These are phyloP conservation scores for Hyaloscypha bicolor DNA, from an alignment of 495 filamentous ascomycete genomes.

Conservation along the genomic window DNA sequence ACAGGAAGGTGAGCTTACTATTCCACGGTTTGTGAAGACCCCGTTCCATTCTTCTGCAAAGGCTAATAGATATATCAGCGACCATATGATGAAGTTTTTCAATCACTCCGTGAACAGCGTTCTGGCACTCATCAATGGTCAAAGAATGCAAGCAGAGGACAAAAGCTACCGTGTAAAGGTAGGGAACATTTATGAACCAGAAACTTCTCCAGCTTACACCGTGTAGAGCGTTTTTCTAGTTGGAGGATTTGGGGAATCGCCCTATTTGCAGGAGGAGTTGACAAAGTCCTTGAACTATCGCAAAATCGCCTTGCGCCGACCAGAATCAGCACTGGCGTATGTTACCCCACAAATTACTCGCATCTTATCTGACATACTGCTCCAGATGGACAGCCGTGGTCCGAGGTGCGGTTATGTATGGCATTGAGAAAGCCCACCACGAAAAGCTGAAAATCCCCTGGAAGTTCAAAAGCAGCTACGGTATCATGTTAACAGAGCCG, in stretches of 20 bases:
- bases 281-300: background rate
- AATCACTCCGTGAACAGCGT: conserved; percentile 8
- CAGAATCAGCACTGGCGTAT: conserved; percentile 5
- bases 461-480: background rate
- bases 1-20: conserved; percentile 6
- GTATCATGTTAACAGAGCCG: conserved; percentile 2
- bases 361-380: background rate
- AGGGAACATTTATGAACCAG: background rate
- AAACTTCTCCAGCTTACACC: background rate
- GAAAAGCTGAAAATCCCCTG: background rate
- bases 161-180: conserved; percentile 13
- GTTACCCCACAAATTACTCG: background rate
- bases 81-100: conserved; percentile 13
- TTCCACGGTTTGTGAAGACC: background rate
- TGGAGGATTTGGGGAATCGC: conserved; percentile 20
- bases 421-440: conserved; percentile 13
- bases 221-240: conserved; percentile 20
- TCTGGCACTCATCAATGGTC: conserved; percentile 4
- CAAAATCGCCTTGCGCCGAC: background rate
- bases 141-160: background rate
- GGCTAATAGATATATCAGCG: background rate
- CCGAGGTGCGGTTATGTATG: conserved; percentile 15
- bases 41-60: background rate
- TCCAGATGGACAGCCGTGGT: conserved; percentile 21
- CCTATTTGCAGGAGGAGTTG: conserved; percentile 10